Percentiles rank a stretch among this genome's conserved stretches.
phyloP scores from a whole-genome alignment of 2,329 filamentous ascomycete species.

The Bipolaris cookei region DNA sequence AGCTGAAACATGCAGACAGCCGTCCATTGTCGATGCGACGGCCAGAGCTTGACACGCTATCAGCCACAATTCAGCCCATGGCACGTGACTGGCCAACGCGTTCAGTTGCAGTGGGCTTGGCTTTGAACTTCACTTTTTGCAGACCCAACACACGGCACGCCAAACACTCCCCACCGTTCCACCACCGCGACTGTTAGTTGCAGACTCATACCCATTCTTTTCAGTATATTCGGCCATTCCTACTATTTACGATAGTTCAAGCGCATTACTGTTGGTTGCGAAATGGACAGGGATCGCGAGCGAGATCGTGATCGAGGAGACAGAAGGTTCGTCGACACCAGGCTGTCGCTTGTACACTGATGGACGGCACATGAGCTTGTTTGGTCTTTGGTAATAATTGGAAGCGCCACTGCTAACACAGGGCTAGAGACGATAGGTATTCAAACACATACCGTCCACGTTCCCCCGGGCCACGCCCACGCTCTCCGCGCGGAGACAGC shows the following conservation, averaged over 20 bases:
- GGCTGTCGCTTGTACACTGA: slow-evolving; percentile 15
- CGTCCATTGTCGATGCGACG: slow-evolving; percentile 3
- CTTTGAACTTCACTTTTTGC: slow-evolving; percentile 40
- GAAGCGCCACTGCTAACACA: slow-evolving; percentile 18
- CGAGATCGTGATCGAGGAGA: slow-evolving; percentile 52
- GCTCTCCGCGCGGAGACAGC: slow-evolving; percentile 45
- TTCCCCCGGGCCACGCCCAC: slow-evolving; percentile 41
- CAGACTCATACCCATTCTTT: slow-evolving; percentile 3
- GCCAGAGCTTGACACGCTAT: slow-evolving; percentile 4
- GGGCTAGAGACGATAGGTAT: slow-evolving; percentile 44
- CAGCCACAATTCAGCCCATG: background rate
- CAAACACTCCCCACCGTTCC: slow-evolving; percentile 10
- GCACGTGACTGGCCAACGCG: slow-evolving; percentile 21
- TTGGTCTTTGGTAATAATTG: background rate
- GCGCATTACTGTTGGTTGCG: slow-evolving; percentile 5
- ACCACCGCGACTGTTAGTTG: slow-evolving; percentile 5
- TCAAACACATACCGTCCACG: slow-evolving; percentile 49
- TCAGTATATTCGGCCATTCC: slow-evolving; percentile 6
- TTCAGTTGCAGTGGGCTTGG: slow-evolving; percentile 24
- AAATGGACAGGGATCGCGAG: slow-evolving; percentile 51
- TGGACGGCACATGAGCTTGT: slow-evolving; percentile 1
- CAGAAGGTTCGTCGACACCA: slow-evolving; percentile 51
- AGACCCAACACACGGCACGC: slow-evolving; percentile 15
- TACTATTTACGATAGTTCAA: background rate
- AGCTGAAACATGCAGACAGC: background rate